phyloP scores from a whole-genome alignment of 106 monocot species.

The Agapanthus africanus region DNA sequence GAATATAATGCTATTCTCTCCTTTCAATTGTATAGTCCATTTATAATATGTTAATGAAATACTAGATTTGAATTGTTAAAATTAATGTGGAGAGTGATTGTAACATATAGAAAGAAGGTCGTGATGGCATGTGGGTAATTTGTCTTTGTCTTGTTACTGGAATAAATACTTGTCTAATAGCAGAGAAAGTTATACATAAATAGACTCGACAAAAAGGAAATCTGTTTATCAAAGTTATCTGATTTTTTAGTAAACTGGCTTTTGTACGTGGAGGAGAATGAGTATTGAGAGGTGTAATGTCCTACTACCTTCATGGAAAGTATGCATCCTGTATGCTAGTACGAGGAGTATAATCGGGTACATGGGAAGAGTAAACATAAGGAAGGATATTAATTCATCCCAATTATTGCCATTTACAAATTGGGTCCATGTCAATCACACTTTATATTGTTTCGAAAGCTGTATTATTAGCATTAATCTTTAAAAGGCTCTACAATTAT shows the following conservation, averaged over 20 bases:
- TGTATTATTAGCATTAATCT: background rate
- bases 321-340: background rate
- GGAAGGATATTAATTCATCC: background rate
- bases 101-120: background rate
- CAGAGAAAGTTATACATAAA: too few relatives aligned
- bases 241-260: background rate
- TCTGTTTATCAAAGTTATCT: too few relatives aligned
- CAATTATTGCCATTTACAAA: background rate
- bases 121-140: too few relatives aligned
- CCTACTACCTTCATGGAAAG: background rate
- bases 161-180: too few relatives aligned
- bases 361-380: background rate
- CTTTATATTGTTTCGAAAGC: background rate
- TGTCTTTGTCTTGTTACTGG: too few relatives aligned
- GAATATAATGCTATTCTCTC: background rate
- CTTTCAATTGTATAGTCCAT: background rate
- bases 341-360: background rate
- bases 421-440: background rate
- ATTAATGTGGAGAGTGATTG: background rate
- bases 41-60: background rate
- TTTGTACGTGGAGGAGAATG: background rate
- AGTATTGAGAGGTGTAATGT: background rate
- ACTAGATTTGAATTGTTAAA: background rate
- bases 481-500: background rate
- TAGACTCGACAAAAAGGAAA: too few relatives aligned